A percentile compares a stretch with the other conserved stretches of the same genome.
Evolutionary conservation across 148 eudicot species (phyloP).

Genomic region (Polygonum aviculare): DNA sequence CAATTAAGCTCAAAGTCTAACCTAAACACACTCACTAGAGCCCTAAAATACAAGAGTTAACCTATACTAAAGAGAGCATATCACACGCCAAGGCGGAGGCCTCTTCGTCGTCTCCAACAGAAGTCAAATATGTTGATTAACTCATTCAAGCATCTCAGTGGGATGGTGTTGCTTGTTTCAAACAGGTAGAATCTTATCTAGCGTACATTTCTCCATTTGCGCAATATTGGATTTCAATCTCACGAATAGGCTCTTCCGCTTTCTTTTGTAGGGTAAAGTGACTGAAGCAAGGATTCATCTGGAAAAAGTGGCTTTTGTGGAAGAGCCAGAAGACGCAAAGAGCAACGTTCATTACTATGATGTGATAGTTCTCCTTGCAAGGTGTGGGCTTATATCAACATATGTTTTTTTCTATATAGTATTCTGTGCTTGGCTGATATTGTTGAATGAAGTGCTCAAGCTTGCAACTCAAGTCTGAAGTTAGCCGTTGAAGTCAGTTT

Average conservation of each 20-base stretch:
- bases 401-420: too few species aligned
- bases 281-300: slow-evolving; percentile 59
- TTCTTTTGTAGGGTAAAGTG: slow-evolving; percentile 36
- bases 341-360: slow-evolving; percentile 69
- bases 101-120: too few species aligned
- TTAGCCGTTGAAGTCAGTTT: too few species aligned
- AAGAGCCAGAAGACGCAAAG: slow-evolving; percentile 59
- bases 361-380: slow-evolving; percentile 49
- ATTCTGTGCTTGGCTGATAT: neutral
- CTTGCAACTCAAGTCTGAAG: too few species aligned
- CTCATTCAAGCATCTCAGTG: slow-evolving; percentile 60
- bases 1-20: too few species aligned
- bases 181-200: slow-evolving; percentile 33
- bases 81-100: too few species aligned
- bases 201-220: neutral
- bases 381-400: slow-evolving; percentile 32
- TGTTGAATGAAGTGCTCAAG: too few species aligned
- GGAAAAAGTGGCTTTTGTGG: slow-evolving; percentile 51
- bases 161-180: slow-evolving; percentile 50
- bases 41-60: too few species aligned
- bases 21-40: too few species aligned
- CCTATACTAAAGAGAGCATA: too few species aligned
- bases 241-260: neutral
- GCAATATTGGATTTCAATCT: neutral
- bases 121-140: slow-evolving; percentile 47